Conservation (phyloP, 345 rosid genomes). For the Raphanus sativus region DNA sequence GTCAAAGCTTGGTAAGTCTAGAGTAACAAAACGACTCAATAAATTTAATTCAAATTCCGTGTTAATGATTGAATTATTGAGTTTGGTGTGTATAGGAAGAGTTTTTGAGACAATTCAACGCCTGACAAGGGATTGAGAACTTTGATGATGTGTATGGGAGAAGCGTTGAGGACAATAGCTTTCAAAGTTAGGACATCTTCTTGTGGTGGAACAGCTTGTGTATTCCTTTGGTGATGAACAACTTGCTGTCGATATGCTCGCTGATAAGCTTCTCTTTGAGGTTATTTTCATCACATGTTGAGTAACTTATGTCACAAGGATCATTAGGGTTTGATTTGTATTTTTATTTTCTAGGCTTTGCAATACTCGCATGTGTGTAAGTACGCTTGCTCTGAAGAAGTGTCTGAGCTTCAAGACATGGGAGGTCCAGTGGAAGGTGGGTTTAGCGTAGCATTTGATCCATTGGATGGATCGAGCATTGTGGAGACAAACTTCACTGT, state of each 20-base stretch:
- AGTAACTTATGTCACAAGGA: not conserved
- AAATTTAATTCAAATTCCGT: not conserved
- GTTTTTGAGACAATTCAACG: slow-evolving; percentile 76
- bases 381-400: slow-evolving; percentile 94
- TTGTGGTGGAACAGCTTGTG: slow-evolving; percentile 95
- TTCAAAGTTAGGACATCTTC: slow-evolving; percentile 96
- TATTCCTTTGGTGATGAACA: slow-evolving; percentile 95
- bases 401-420: slow-evolving; percentile 95
- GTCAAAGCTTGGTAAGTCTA: slow-evolving; percentile 78
- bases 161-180: slow-evolving; percentile 86
- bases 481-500: slow-evolving; percentile 87
- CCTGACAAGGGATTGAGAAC: slow-evolving; percentile 76
- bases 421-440: slow-evolving; percentile 95
- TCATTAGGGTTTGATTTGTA: slow-evolving; percentile 17
- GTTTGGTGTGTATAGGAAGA: slow-evolving; percentile 62
- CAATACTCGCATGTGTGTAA: slow-evolving; percentile 88
- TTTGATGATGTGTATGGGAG: slow-evolving; percentile 88
- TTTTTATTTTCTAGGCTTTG: slow-evolving; percentile 59
- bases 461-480: slow-evolving; percentile 82
- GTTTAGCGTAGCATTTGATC: slow-evolving; percentile 91
- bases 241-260: slow-evolving; percentile 96
- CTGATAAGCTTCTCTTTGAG: slow-evolving; percentile 91
- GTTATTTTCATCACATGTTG: slow-evolving; percentile 35
- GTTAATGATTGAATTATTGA: not conserved
- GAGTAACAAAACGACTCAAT: not conserved